These are phyloP conservation scores for Suhomyces pyralidae DNA, from an alignment of 805 yeast species.

Conservation along the genomic window DNA sequence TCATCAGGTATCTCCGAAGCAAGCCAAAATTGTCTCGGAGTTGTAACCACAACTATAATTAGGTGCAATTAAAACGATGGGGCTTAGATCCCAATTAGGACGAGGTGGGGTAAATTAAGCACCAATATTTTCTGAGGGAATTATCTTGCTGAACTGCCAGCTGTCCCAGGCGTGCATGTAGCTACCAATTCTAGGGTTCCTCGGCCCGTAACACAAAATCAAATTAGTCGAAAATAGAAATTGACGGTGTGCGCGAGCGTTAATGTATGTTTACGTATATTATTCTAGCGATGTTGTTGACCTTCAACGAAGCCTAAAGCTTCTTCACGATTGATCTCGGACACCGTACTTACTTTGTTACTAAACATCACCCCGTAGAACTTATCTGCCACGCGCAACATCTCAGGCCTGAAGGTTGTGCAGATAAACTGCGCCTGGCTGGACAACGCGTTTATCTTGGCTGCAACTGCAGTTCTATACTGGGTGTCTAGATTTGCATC, in stretches of 20 bases:
- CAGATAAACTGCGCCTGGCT: slow-evolving; percentile 83
- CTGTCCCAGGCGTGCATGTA: not conserved
- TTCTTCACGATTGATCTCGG: slow-evolving; percentile 63
- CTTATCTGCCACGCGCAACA: slow-evolving; percentile 81
- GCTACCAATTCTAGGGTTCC: not conserved
- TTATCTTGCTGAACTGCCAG: not conserved
- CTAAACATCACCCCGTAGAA: slow-evolving; percentile 85
- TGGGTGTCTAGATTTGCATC: slow-evolving; percentile 95
- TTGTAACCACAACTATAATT: not conserved
- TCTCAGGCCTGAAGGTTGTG: slow-evolving; percentile 93
- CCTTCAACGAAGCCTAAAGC: slow-evolving; percentile 87
- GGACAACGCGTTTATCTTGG: slow-evolving; percentile 64
- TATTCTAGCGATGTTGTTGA: slow-evolving; percentile 31
- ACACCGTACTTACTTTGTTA: slow-evolving; percentile 75
- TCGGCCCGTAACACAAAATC: not conserved
- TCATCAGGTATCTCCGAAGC: not conserved
- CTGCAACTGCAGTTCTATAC: slow-evolving; percentile 84
- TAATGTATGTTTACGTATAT: not conserved
- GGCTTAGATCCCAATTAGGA: not conserved
- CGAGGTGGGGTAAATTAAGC: not conserved
- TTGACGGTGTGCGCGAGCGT: not conserved
- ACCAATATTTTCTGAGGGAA: not conserved
- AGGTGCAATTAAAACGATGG: not conserved
- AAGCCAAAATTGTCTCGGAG: not conserved
- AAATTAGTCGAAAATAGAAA: not conserved